Base-by-base conservation (phyloP, 1,139 yeast species). In the Yamadazyma trypodendri region DNA sequence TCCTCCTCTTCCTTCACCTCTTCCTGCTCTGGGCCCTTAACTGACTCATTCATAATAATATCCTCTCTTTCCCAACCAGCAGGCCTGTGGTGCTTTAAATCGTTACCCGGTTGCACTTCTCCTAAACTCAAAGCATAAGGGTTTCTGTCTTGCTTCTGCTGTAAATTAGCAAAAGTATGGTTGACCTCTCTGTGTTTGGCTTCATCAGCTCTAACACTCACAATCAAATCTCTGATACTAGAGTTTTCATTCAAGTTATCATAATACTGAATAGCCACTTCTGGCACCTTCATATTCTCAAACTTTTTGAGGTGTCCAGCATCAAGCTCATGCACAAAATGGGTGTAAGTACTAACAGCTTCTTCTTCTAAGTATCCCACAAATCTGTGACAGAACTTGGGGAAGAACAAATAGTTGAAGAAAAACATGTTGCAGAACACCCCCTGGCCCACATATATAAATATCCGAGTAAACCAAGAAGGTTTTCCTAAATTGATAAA, bases 291-390 rank as follows among this genome's bases (percentile, higher is more conserved):
- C 31, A 64, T 49, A 0, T 60, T 37, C 30, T 72, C 66, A 50
- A 83, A 72, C 34, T 68, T 70, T 2, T 79, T 77, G 32, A 81
- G 62, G 35, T 68, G 61, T 3, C 81, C 81, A 11, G 60, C 54
- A 32, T 77, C 76, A 47, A 83, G 79, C 32, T 75, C 74, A 31
- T 80, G 60, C 36, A 85, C 61, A 44, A 71, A 61, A 49, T 84
- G 80, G 2, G 85, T 67, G 54, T 84, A 84, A 0, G 92, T 84
- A 41, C 75, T 66, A 13, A 84, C 87, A 1, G 90, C 90, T 55
- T 84, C 90, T 54, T 84, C 92, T 56, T 84, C 92, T 32, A 84
- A 65, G 55, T 84, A 83, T 2, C 92, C 92, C 32, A 84, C 92
- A 55, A 84, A 82, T 43, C 92, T 63, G 52, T 84, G 92, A 50